A percentile compares a stretch with the other conserved stretches of the same genome.
These are phyloP conservation scores for Abrus precatorius DNA, from an alignment of 306 rosid genomes.

Conservation along the genomic window DNA sequence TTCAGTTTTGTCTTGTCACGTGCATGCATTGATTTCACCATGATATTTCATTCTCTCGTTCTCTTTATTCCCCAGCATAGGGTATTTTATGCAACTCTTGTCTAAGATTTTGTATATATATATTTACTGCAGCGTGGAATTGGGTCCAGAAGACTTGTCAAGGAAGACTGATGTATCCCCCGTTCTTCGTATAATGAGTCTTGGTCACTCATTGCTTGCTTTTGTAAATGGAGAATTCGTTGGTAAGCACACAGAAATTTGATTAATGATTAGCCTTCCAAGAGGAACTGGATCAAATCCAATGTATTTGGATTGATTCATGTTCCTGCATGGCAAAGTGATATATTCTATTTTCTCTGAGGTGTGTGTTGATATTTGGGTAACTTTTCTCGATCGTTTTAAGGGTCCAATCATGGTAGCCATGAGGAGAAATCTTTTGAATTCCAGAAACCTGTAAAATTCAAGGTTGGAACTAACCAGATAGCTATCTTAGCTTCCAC, in stretches of 20 bases:
- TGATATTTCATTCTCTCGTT: too few relatives aligned
- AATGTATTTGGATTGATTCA: background rate
- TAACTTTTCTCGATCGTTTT: slow-evolving; percentile 44
- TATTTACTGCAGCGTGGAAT: slow-evolving; percentile 63
- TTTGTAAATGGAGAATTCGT: slow-evolving; percentile 77
- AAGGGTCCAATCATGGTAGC: slow-evolving; percentile 76
- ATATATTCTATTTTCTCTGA: background rate
- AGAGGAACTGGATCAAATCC: slow-evolving; percentile 10
- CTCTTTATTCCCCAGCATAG: background rate
- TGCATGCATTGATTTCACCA: background rate
- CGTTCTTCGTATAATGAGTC: slow-evolving; percentile 71
- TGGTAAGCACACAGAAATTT: slow-evolving; percentile 65
- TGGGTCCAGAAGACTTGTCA: slow-evolving; percentile 75
- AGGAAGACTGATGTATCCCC: slow-evolving; percentile 61
- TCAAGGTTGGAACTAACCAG: slow-evolving; percentile 64
- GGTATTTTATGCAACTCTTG: background rate
- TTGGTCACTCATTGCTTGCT: slow-evolving; percentile 77
- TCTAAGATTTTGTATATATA: slow-evolving; percentile 1
- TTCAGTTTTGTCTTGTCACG: background rate
- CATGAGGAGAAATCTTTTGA: slow-evolving; percentile 72
- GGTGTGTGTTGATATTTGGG: background rate
- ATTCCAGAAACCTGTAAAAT: slow-evolving; percentile 51
- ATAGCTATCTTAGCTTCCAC: slow-evolving; percentile 65
- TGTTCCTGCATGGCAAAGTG: background rate
- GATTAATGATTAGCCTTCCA: background rate